Conservation (phyloP, 768 basidiomycete genomes). For the Rhodotorula paludigena region DNA sequence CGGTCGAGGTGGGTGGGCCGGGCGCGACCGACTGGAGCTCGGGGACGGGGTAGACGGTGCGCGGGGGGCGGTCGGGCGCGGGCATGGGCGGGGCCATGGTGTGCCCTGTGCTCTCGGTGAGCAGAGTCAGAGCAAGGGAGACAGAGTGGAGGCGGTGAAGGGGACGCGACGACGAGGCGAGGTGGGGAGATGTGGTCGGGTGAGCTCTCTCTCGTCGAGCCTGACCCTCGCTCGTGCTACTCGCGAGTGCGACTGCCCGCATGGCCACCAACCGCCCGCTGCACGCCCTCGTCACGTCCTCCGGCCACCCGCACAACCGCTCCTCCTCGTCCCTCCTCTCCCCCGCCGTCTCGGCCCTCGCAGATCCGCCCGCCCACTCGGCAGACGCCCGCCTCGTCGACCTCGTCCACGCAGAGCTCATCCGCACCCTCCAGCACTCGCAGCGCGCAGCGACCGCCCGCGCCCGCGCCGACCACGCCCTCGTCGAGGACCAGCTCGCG, state of each 20-base stretch:
- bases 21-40: conserved; percentile 19
- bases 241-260: no score
- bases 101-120: background rate
- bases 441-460: background rate
- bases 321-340: conserved; percentile 33
- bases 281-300: background rate
- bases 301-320: conserved; percentile 4
- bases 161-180: background rate
- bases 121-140: background rate
- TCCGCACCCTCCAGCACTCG: conserved; percentile 19
- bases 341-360: conserved; percentile 3
- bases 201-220: no score
- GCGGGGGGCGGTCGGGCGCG: background rate
- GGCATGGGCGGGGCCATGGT: background rate
- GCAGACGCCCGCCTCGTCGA: conserved; percentile 35
- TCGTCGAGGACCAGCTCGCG: conserved; percentile 13
- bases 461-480: background rate
- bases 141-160: background rate
- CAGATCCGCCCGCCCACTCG: conserved; percentile 16
- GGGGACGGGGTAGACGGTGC: conserved; percentile 21
- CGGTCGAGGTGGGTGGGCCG: conserved; percentile 6
- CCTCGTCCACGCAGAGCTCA: conserved; percentile 23
- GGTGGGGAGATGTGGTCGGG: no score
- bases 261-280: conserved; percentile 9
- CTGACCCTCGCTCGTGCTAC: background rate